A percentile compares a stretch with the other conserved stretches of the same genome.
These are phyloP conservation scores for Botryosphaeria dothidea DNA, from an alignment of 2,329 filamentous ascomycete species.

Conservation along the genomic window DNA sequence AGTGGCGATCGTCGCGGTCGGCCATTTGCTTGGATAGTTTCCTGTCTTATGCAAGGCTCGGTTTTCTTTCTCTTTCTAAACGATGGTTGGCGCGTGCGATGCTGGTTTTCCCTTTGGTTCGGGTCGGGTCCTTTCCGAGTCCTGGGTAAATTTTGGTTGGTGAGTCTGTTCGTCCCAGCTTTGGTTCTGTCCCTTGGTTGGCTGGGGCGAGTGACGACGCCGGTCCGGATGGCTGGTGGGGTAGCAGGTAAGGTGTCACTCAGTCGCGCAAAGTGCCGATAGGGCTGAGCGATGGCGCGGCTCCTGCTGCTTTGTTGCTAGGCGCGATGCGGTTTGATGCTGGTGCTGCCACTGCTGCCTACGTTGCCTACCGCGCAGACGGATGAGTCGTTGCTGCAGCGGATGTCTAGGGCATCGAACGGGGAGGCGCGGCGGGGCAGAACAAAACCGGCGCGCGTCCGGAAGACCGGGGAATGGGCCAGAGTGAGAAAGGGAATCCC, in stretches of 20 bases:
- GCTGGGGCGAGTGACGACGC: background rate
- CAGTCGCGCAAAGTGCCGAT: background rate
- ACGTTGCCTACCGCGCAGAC: too few species aligned
- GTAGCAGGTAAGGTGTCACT: background rate
- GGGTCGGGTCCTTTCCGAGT: background rate
- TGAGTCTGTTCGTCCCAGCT: background rate
- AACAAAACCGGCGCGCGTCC: background rate
- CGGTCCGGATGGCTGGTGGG: background rate
- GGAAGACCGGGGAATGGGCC: background rate
- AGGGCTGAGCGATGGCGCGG: background rate
- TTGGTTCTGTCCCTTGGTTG: too few species aligned
- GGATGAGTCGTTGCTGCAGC: too few species aligned
- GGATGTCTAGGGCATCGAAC: background rate
- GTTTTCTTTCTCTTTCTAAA: background rate
- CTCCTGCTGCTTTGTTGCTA: too few species aligned
- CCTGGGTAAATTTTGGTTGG: too few species aligned
- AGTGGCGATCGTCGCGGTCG: slow-evolving; percentile 2
- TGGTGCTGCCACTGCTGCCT: too few species aligned
- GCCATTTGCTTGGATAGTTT: background rate
- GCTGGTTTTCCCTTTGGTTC: background rate
- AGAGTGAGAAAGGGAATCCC: background rate
- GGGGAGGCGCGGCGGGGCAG: background rate
- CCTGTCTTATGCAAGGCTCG: background rate
- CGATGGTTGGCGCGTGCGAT: background rate
- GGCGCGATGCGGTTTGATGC: background rate